Evolutionary conservation across 805 yeast species (phyloP).

Genomic region (Pichia paraexigua): DNA sequence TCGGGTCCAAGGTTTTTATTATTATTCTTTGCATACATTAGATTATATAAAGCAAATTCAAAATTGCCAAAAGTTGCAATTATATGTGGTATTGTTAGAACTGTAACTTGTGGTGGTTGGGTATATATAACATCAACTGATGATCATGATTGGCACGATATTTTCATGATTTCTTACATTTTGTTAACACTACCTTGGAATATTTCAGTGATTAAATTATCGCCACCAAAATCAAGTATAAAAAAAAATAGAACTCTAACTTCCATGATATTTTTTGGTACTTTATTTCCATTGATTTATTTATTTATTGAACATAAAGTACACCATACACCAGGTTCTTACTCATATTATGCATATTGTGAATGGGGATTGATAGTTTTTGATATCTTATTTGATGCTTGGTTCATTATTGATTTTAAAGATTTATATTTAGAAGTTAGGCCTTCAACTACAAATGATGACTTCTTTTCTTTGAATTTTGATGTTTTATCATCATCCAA

Average conservation of each 20-base stretch:
- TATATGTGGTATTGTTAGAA: constrained; percentile 73
- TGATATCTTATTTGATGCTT: constrained; percentile 80
- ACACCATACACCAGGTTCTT: constrained; percentile 83
- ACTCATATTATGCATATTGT: constrained; percentile 86
- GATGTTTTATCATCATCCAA: constrained; percentile 6
- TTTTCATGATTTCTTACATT: constrained; percentile 89
- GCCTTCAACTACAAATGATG: constrained; percentile 19
- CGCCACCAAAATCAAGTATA: constrained; percentile 37
- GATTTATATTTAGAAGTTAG: constrained; percentile 44
- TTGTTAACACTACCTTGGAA: constrained; percentile 92
- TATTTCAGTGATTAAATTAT: constrained; percentile 43
- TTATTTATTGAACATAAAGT: constrained; percentile 92
- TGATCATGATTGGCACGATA: constrained; percentile 93
- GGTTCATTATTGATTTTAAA: constrained; percentile 64
- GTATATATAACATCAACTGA: constrained; percentile 95
- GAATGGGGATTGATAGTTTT: constrained; percentile 87
- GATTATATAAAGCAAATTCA: constrained; percentile 33
- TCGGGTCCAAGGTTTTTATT: constrained; percentile 84
- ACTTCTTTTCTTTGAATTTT: constrained; percentile 22
- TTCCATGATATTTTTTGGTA: constrained; percentile 56
- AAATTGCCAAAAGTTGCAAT: constrained; percentile 35
- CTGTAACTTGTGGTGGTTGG: constrained; percentile 98
- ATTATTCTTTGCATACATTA: constrained; percentile 43
- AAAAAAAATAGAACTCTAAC: constrained; percentile 48
- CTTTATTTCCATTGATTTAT: constrained; percentile 74